phyloP scores from a whole-genome alignment of 192 early-diverging fungal genomes.

The Backusella liffmaniae region DNA sequence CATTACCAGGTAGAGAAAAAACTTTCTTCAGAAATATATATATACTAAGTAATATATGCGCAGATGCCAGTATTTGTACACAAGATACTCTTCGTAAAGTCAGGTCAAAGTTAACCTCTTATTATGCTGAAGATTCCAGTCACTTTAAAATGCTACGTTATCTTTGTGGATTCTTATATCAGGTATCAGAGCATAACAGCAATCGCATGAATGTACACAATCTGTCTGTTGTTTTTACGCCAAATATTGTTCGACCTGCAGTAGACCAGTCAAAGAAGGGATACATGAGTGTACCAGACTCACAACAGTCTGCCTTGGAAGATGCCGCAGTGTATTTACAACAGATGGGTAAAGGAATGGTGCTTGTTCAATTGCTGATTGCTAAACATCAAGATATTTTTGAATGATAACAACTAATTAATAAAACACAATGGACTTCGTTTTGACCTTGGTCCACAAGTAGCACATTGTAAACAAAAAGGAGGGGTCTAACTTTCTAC shows the following conservation, averaged over 20 bases:
- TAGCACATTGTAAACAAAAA: too few relatives aligned
- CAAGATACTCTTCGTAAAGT: conserved; percentile 19
- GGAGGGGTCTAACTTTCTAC: too few relatives aligned
- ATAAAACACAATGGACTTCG: not conserved
- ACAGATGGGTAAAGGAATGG: conserved; percentile 35
- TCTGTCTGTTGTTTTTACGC: conserved; percentile 83
- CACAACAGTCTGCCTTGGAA: conserved; percentile 9
- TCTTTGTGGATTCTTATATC: conserved; percentile 69
- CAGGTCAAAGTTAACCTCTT: conserved; percentile 27
- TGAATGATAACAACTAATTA: not conserved
- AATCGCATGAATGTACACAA: conserved; percentile 88
- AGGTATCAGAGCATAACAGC: conserved; percentile 62
- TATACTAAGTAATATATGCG: not conserved
- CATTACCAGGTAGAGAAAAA: conserved; percentile 28
- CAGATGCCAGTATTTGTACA: conserved; percentile 14
- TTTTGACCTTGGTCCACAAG: not conserved
- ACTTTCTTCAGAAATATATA: not conserved
- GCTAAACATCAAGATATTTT: not conserved
- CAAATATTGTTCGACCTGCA: conserved; percentile 69
- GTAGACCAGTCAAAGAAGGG: not conserved
- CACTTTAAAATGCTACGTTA: conserved; percentile 55
- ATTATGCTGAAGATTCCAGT: conserved; percentile 48
- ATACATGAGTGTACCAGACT: not conserved
- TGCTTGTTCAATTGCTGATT: conserved; percentile 16
- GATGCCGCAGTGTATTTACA: conserved; percentile 22